A percentile compares a stretch with the other conserved stretches of the same genome.
phyloP scores from a whole-genome alignment of 2,329 filamentous ascomycete genomes.

The Piedraia hortae region DNA sequence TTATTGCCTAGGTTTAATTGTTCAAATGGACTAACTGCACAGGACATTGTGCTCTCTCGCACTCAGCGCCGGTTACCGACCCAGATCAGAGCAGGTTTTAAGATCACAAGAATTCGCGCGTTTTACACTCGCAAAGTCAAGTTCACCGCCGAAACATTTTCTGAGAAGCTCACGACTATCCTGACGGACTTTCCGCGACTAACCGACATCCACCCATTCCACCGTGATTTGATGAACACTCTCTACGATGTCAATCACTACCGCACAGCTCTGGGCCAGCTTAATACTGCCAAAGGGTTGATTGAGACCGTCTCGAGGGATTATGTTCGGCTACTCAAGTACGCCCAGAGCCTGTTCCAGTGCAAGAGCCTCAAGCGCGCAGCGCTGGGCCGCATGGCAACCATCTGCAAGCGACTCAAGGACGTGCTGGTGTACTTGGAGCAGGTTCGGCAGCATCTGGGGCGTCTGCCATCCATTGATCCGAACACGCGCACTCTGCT shows the following conservation, averaged over 20 bases:
- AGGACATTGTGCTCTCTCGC: slow-evolving; percentile 86
- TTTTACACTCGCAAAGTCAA: slow-evolving; percentile 98
- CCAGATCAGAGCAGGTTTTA: slow-evolving; percentile 85
- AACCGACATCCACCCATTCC: slow-evolving; percentile 87
- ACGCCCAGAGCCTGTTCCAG: slow-evolving; percentile 89
- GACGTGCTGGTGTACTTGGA: slow-evolving; percentile 88
- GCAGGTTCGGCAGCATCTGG: slow-evolving; percentile 87
- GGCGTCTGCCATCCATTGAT: slow-evolving; percentile 92
- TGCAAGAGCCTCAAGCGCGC: slow-evolving; percentile 97
- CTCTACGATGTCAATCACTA: slow-evolving; percentile 98
- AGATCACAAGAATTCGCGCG: slow-evolving; percentile 75
- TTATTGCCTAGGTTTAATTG: too few species aligned
- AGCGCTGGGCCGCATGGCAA: slow-evolving; percentile 91
- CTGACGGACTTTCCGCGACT: slow-evolving; percentile 81
- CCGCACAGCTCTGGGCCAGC: slow-evolving; percentile 80
- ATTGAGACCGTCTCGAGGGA: slow-evolving; percentile 91
- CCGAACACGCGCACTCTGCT: slow-evolving; percentile 87
- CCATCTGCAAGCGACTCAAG: slow-evolving; percentile 79
- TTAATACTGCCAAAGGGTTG: slow-evolving; percentile 84
- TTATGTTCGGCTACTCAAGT: slow-evolving; percentile 88
- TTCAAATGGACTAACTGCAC: too few species aligned
- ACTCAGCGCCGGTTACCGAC: slow-evolving; percentile 83
- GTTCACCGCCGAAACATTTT: slow-evolving; percentile 89
- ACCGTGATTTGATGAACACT: slow-evolving; percentile 77
- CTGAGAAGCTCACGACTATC: slow-evolving; percentile 73